Conservation (phyloP, 768 basidiomycete genomes). For the Boletus huronensis region DNA sequence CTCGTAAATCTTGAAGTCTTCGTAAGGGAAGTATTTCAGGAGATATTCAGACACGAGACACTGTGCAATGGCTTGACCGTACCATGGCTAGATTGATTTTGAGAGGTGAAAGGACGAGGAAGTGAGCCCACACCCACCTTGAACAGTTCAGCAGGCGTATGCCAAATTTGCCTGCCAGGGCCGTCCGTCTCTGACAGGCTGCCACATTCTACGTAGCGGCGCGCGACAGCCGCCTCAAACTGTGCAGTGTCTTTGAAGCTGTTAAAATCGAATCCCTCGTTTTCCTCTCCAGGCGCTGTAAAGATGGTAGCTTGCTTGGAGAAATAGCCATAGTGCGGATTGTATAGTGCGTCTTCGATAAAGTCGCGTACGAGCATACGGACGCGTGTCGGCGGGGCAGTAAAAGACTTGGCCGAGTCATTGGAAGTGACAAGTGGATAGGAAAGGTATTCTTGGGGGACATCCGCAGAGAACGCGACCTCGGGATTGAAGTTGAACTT, state of each 20-base stretch:
- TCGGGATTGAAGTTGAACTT: conserved; percentile 75
- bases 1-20: conserved; percentile 95
- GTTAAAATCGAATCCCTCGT: conserved; percentile 62
- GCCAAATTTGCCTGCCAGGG: conserved; percentile 91
- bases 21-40: conserved; percentile 92
- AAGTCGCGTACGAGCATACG: conserved; percentile 96
- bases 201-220: conserved; percentile 71
- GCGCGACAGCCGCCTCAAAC: conserved; percentile 80
- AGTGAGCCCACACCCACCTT: conserved; percentile 51
- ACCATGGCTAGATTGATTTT: conserved; percentile 69
- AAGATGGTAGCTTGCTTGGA: conserved; percentile 91
- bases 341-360: conserved; percentile 95
- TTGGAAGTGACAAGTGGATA: conserved; percentile 69
- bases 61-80: conserved; percentile 85
- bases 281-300: conserved; percentile 45
- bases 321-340: conserved; percentile 97
- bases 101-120: conserved; percentile 1
- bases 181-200: conserved; percentile 53
- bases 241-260: conserved; percentile 62
- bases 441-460: conserved; percentile 43
- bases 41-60: conserved; percentile 91
- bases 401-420: conserved; percentile 49
- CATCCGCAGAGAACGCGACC: conserved; percentile 49
- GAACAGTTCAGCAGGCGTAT: conserved; percentile 97
- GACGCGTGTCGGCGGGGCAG: conserved; percentile 68